Base-by-base conservation (phyloP, 768 basidiomycete species). In the Xerocomellus chrysenteron region DNA sequence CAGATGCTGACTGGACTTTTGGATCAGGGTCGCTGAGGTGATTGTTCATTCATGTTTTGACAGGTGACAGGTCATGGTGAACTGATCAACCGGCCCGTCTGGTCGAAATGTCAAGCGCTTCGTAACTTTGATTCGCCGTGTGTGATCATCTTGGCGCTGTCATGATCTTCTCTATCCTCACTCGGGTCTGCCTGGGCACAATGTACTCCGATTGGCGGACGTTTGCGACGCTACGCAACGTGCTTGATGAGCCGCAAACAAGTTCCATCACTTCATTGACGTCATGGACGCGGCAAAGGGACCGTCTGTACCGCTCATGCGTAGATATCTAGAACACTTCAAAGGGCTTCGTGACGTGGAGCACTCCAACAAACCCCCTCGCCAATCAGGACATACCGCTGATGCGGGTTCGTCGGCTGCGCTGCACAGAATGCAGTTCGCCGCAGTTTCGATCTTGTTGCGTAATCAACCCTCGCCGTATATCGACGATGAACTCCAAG, bases 81-180 rank as follows among this genome's bases (percentile, higher is more conserved):
- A 55, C 56, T 40, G 7, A 47, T 42, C 47, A 32, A 36, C 28
- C 14, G 3, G n/a, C n/a, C n/a, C n/a, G n/a, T 26, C 39, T 41
- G 21, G 19, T 64, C 90, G 88, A 86, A 82, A 79, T 89, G 85
- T 69, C 80, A 78, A 36, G 62, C 70, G 13, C 69, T 88, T 63
- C 82, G 83, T 67, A 90, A 90, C 67, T 84, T 84, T 58, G 78
- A 84, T 39, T 84, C 86, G 0, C 80, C 87, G 82, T 81, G 83
- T 61, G 83, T 87, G 5, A 80, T 90, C 57, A 77, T 83, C 57
- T 81, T 78, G 33, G 86, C 82, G 5, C 75, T 90, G 47, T 82
- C 84, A 1, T 83, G 82, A 62, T 78, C 78, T 21, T 82, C 81
- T 17, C 75, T 89, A 52, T 75, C 77, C 11, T 79, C 81, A 35